Evolutionary conservation across 768 basidiomycete species (phyloP).

Genomic region (Pulveroboletus frians): DNA sequence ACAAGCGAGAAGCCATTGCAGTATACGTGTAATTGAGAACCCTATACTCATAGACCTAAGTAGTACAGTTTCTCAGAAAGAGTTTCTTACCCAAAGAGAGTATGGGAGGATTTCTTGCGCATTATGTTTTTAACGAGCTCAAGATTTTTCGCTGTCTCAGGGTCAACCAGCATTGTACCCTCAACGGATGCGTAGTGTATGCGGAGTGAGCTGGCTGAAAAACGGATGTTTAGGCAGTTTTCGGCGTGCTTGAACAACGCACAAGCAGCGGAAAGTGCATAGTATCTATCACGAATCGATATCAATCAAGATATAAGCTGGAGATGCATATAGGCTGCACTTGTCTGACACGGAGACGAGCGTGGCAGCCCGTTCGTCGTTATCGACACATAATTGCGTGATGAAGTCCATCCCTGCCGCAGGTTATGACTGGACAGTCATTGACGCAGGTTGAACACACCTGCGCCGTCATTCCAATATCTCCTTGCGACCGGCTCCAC

Average conservation of each 20-base stretch:
- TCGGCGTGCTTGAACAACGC: conserved; percentile 88
- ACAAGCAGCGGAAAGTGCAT: conserved; percentile 77
- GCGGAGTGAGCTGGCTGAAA: conserved; percentile 61
- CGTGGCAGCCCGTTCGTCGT: conserved; percentile 76
- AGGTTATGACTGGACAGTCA: neutral
- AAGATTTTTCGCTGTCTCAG: conserved; percentile 81
- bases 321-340: conserved; percentile 43
- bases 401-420: conserved; percentile 70
- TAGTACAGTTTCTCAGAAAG: neutral
- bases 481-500: conserved; percentile 69
- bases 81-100: conserved; percentile 64
- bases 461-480: conserved; percentile 83
- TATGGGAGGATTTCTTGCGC: conserved; percentile 61
- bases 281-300: conserved; percentile 53
- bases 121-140: conserved; percentile 81
- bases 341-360: conserved; percentile 77
- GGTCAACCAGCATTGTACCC: conserved; percentile 93
- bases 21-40: conserved; percentile 79
- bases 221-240: conserved; percentile 60
- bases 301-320: conserved; percentile 1
- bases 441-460: conserved; percentile 32
- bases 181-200: conserved; percentile 77
- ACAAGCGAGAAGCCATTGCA: conserved; percentile 80
- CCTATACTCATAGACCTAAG: conserved; percentile 32
- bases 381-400: conserved; percentile 69